phyloP scores from a whole-genome alignment of 2,329 filamentous ascomycete species.

The Metarhizium guizhouense region DNA sequence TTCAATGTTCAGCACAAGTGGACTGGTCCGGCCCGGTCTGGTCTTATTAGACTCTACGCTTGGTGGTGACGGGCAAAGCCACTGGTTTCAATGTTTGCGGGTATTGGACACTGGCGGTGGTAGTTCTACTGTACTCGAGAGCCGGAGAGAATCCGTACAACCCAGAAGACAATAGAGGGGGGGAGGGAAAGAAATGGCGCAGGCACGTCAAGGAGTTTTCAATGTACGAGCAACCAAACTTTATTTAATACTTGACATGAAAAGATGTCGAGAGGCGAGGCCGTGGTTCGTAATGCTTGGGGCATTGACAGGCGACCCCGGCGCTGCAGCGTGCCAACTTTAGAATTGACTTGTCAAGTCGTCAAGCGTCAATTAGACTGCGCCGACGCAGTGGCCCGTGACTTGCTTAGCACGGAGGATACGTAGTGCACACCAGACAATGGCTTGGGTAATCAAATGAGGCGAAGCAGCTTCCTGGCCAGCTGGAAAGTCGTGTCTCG shows the following conservation, averaged over 20 bases:
- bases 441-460: not conserved
- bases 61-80: no score
- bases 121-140: not conserved
- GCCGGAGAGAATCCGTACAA: no score
- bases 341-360: not conserved
- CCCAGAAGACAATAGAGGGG: no score
- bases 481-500: no score
- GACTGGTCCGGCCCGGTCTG: not conserved
- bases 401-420: not conserved
- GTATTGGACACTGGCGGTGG: no score
- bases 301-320: not conserved
- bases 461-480: not conserved
- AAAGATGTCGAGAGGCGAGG: not conserved
- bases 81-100: no score
- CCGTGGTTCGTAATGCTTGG: not conserved
- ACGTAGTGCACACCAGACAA: not conserved
- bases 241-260: not conserved
- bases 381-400: not conserved
- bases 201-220: not conserved
- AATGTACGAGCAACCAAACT: not conserved
- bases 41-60: no score
- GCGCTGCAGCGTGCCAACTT: not conserved
- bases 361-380: no score
- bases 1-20: no score
- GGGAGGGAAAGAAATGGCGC: not conserved